Conservation (phyloP, 2,329 filamentous ascomycete genomes). For the Trichoderma harzianum region DNA sequence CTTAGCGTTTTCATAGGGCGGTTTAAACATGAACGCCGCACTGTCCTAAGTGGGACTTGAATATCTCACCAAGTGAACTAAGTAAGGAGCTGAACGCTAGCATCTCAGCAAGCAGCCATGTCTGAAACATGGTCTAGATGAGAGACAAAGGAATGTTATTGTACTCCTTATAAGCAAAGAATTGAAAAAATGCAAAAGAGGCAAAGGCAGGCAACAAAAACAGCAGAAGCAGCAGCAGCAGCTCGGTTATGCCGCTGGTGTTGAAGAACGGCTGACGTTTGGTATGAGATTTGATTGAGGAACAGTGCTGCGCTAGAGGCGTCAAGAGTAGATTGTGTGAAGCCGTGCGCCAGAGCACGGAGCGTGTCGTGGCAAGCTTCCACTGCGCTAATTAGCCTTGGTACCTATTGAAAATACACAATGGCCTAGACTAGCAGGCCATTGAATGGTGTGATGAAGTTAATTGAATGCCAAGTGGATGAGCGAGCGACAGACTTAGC, state of each 20-base stretch:
- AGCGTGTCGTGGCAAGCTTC: constrained; percentile 10
- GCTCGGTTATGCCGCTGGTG: not conserved
- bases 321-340: not conserved
- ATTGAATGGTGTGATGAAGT: constrained; percentile 13
- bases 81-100: not conserved
- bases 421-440: constrained; percentile 6
- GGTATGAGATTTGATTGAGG: not conserved
- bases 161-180: not conserved
- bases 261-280: not conserved
- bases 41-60: not conserved
- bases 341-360: constrained; percentile 5
- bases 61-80: not conserved
- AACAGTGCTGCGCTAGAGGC: constrained; percentile 6
- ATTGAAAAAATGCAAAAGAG: not conserved
- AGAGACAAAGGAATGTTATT: not conserved
- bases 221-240: not conserved
- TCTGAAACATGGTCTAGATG: not conserved
- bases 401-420: constrained; percentile 12
- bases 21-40: not conserved
- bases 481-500: not conserved
- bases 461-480: not conserved
- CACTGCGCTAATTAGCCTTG: constrained; percentile 5
- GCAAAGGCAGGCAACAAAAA: not conserved
- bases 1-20: not conserved
- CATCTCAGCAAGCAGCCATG: not conserved